phyloP scores from a whole-genome alignment of 78 protist genomes.

The Acrasis kona region DNA sequence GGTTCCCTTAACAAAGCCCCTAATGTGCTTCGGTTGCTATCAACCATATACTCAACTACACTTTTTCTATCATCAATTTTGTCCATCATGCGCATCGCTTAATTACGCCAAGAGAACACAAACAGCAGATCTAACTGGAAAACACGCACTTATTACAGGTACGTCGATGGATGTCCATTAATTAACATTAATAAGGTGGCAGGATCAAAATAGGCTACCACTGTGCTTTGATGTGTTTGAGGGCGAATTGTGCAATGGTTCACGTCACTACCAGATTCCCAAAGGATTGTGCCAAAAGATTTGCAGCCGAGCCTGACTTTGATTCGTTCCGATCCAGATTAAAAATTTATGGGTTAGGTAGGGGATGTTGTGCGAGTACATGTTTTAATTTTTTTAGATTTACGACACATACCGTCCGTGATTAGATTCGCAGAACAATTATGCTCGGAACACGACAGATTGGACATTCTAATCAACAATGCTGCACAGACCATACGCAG shows the following conservation, averaged over 20 bases:
- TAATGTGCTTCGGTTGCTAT: conserved; percentile 43
- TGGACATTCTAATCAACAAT: conserved; percentile 57
- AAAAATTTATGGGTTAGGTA: conserved; percentile 18
- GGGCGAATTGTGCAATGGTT: conserved; percentile 29
- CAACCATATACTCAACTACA: conserved; percentile 8
- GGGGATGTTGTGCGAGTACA: too few relatives aligned
- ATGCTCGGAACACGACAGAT: background rate
- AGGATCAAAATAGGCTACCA: conserved; percentile 41
- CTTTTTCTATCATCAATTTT: conserved; percentile 37
- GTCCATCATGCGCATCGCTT: conserved; percentile 50
- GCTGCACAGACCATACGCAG: conserved; percentile 61
- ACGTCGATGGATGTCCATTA: background rate
- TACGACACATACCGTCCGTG: conserved; percentile 25
- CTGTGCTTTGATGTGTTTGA: conserved; percentile 25
- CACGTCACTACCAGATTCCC: conserved; percentile 59
- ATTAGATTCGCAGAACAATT: conserved; percentile 4
- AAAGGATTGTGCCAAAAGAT: conserved; percentile 36
- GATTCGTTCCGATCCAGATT: conserved; percentile 1
- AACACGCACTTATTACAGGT: conserved; percentile 49
- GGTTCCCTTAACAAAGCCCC: too few relatives aligned
- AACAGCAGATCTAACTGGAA: conserved; percentile 16
- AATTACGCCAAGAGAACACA: conserved; percentile 34
- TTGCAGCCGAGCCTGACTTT: conserved; percentile 31
- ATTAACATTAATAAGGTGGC: background rate
- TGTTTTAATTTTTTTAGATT: too few relatives aligned